Evolutionary conservation across 164 flowering plant species (phyloP).

Genomic region (Magnolia sinica): DNA sequence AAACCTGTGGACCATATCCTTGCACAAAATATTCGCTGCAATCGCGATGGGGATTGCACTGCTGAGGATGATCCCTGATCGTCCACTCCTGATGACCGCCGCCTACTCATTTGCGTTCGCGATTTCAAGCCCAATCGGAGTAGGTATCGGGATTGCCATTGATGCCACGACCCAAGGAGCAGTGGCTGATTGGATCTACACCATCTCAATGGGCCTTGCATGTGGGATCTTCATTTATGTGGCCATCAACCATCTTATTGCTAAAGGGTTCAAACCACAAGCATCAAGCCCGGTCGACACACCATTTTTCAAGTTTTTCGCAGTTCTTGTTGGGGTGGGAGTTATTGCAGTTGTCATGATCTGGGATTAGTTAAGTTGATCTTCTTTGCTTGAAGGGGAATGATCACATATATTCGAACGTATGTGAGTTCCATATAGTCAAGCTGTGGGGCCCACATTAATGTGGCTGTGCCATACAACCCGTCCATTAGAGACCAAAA

Average conservation of each 20-base stretch:
- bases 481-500: too few species aligned
- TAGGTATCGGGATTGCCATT: constrained; percentile 73
- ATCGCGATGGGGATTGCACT: constrained; percentile 84
- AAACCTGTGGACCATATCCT: constrained; percentile 70
- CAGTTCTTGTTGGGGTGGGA: constrained; percentile 64
- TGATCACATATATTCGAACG: neutral
- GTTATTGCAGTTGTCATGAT: constrained; percentile 77
- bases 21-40: constrained; percentile 89
- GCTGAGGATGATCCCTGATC: constrained; percentile 64
- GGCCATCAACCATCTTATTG: constrained; percentile 73
- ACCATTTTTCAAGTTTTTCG: constrained; percentile 55
- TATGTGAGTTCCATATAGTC: neutral
- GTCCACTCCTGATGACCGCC: constrained; percentile 45
- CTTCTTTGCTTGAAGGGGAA: neutral
- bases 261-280: constrained; percentile 66
- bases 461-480: too few species aligned
- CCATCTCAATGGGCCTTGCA: constrained; percentile 77
- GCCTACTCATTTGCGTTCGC: constrained; percentile 82
- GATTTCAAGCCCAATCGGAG: constrained; percentile 77
- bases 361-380: constrained; percentile 48
- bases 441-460: too few species aligned
- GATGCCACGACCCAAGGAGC: constrained; percentile 64
- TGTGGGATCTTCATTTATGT: constrained; percentile 82
- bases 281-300: constrained; percentile 38
- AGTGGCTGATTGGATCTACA: constrained; percentile 72